Conservation (phyloP, 2,329 filamentous ascomycete genomes). For the Lojkania enalia region DNA sequence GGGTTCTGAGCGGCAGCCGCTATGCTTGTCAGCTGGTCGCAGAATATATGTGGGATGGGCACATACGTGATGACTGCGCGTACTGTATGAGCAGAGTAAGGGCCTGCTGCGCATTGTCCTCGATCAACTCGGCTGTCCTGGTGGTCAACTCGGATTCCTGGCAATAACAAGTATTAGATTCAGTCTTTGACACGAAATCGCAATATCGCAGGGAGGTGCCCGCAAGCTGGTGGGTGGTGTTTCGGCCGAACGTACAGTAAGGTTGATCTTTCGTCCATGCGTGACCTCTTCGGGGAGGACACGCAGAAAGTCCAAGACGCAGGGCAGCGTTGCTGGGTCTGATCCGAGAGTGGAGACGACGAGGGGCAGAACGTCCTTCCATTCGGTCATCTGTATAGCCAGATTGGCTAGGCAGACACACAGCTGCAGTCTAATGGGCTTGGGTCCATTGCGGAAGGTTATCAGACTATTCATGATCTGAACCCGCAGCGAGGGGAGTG, state of each 20-base stretch:
- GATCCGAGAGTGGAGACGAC: constrained; percentile 78
- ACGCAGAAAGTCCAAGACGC: constrained; percentile 92
- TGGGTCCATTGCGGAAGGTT: constrained; percentile 78
- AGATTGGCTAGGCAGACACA: constrained; percentile 93
- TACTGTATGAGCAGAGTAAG: constrained; percentile 87
- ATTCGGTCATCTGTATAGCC: constrained; percentile 93
- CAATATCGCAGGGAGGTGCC: constrained; percentile 41
- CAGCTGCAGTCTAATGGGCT: constrained; percentile 78
- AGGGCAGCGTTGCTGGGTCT: constrained; percentile 77
- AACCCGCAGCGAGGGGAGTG: constrained; percentile 76
- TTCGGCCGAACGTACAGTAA: constrained; percentile 85
- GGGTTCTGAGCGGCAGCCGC: constrained; percentile 81
- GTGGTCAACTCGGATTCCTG: constrained; percentile 91
- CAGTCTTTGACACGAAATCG: constrained; percentile 42
- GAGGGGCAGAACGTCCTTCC: constrained; percentile 87
- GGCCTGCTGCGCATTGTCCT: constrained; percentile 87
- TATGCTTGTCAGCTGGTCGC: constrained; percentile 17
- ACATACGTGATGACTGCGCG: constrained; percentile 83
- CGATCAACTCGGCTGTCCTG: constrained; percentile 85
- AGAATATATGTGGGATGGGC: neutral
- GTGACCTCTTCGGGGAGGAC: constrained; percentile 98
- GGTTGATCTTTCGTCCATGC: constrained; percentile 98
- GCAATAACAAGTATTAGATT: constrained; percentile 47
- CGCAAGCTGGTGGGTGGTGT: constrained; percentile 43
- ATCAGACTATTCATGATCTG: constrained; percentile 82